Percentiles rank a stretch among this genome's conserved stretches.
Evolutionary conservation across 345 rosid species (phyloP).

Genomic region (Eucalyptus victrix): DNA sequence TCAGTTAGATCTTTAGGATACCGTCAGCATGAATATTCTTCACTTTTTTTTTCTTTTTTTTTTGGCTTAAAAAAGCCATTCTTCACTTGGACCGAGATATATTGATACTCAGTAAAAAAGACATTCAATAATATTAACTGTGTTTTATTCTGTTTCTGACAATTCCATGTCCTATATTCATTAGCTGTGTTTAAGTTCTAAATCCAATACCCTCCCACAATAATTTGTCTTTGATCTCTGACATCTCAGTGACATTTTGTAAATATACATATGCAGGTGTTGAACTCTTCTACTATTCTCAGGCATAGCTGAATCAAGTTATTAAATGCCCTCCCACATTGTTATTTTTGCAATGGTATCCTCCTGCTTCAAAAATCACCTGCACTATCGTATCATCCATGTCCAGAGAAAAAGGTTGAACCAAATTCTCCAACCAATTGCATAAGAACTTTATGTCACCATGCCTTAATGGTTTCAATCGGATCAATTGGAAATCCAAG

Average conservation of each 20-base stretch:
- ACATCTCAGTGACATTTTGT: neutral
- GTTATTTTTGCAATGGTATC: neutral
- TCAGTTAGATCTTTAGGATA: neutral
- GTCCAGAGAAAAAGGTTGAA: neutral
- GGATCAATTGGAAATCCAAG: neutral
- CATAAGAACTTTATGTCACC: neutral
- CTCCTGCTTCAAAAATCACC: neutral
- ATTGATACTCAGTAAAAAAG: neutral
- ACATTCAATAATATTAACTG: neutral
- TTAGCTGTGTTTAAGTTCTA: neutral
- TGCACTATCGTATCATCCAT: neutral
- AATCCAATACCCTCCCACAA: neutral
- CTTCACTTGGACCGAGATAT: neutral
- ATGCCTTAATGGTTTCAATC: neutral
- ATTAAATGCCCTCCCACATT: neutral
- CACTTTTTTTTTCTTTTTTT: too few species aligned
- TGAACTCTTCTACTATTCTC: neutral
- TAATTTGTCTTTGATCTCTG: neutral
- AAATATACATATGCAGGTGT: neutral
- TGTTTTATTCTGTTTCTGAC: neutral
- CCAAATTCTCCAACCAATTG: neutral
- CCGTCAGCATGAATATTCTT: neutral
- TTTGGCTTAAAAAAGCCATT: neutral
- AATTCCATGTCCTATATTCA: neutral
- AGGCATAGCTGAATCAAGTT: neutral